Conservation (phyloP, 345 rosid genomes). For the Eucalyptus urophylla region DNA sequence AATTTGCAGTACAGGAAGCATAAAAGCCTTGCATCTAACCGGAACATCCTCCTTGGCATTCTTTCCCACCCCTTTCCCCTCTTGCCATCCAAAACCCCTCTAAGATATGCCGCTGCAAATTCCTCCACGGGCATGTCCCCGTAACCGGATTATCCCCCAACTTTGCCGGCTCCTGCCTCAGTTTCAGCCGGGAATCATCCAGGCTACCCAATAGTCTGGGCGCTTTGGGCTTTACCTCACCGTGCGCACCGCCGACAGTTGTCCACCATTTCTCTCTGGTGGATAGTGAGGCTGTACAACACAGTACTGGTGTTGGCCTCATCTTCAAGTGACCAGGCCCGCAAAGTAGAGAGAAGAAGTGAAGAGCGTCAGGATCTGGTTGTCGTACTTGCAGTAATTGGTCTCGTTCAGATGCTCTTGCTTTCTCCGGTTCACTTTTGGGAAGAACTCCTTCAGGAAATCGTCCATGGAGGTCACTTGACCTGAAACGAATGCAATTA, state of each 20-base stretch:
- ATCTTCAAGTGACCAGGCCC: background rate
- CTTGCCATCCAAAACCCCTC: too few species aligned
- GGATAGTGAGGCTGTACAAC: slow-evolving; percentile 50
- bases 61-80: too few species aligned
- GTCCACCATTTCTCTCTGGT: background rate
- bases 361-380: too few species aligned
- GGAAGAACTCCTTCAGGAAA: too few species aligned
- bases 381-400: too few species aligned
- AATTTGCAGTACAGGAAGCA: background rate
- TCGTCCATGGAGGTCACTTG: too few species aligned
- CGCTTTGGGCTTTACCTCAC: background rate
- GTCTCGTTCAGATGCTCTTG: too few species aligned
- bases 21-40: too few species aligned
- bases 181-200: slow-evolving; percentile 16
- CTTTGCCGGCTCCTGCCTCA: slow-evolving; percentile 23
- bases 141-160: slow-evolving; percentile 43
- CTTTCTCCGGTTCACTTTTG: too few species aligned
- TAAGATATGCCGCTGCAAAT: slow-evolving; percentile 6
- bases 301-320: background rate
- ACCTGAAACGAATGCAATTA: too few species aligned
- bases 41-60: too few species aligned
- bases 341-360: too few species aligned
- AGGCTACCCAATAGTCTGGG: background rate
- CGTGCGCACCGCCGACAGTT: background rate
- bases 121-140: slow-evolving; percentile 70